Evolutionary conservation across 1,139 yeast genomes (phyloP).

Genomic region (Candida anutae): DNA sequence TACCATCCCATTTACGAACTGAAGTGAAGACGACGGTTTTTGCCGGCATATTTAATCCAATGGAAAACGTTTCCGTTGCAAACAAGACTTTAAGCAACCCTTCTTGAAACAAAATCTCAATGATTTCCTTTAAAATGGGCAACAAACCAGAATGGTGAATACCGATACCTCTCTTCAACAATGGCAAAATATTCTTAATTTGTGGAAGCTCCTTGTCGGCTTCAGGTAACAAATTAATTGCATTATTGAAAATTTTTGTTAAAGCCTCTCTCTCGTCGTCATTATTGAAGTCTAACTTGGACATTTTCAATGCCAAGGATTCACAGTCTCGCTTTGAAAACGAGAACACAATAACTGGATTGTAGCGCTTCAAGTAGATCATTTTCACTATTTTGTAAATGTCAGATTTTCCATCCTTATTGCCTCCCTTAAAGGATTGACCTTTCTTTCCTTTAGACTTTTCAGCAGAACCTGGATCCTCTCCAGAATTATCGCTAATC

Average conservation of each 20-base stretch:
- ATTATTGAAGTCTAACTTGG: slow-evolving; percentile 85
- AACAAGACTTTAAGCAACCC: slow-evolving; percentile 89
- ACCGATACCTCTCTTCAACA: slow-evolving; percentile 91
- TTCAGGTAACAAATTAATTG: slow-evolving; percentile 79
- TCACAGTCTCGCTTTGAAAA: slow-evolving; percentile 97
- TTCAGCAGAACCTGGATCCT: slow-evolving; percentile 60
- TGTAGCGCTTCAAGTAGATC: slow-evolving; percentile 93
- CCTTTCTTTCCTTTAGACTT: slow-evolving; percentile 66
- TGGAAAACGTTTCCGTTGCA: slow-evolving; percentile 97
- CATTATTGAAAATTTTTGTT: slow-evolving; percentile 82
- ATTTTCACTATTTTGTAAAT: slow-evolving; percentile 94
- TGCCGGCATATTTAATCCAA: slow-evolving; percentile 97
- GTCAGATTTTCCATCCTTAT: slow-evolving; percentile 78
- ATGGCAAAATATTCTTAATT: slow-evolving; percentile 81
- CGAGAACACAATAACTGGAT: slow-evolving; percentile 96
- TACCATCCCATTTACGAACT: slow-evolving; percentile 97
- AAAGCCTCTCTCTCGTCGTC: slow-evolving; percentile 90
- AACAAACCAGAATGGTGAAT: slow-evolving; percentile 95
- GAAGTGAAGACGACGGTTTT: slow-evolving; percentile 97
- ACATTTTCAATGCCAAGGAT: slow-evolving; percentile 86
- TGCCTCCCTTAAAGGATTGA: slow-evolving; percentile 85
- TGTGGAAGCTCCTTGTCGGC: slow-evolving; percentile 90
- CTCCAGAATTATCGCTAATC: slow-evolving; percentile 74
- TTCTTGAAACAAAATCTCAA: slow-evolving; percentile 94
- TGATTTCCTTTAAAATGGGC: slow-evolving; percentile 93